These are phyloP conservation scores for Colletotrichum sojae DNA, from an alignment of 2,329 filamentous ascomycete genomes.

Conservation along the genomic window DNA sequence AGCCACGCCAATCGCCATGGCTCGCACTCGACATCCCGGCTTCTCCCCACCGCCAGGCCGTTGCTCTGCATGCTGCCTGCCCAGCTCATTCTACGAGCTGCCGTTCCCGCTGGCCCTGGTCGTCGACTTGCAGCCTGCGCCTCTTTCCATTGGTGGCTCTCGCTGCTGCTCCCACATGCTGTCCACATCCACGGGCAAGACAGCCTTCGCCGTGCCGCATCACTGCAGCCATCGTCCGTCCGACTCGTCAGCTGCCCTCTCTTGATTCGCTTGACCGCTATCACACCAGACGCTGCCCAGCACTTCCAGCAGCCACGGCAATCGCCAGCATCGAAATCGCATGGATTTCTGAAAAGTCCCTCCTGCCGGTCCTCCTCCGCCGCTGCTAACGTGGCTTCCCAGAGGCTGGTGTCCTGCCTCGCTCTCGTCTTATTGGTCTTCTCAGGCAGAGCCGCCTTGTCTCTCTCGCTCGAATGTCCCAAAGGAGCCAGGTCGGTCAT, in stretches of 20 bases:
- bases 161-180: constrained; percentile 10
- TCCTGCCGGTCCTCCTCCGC: constrained; percentile 10
- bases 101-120: constrained; percentile 32
- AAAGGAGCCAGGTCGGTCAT: constrained; percentile 5
- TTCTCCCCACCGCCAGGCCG: constrained; percentile 16
- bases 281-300: constrained; percentile 10
- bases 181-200: constrained; percentile 27
- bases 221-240: constrained; percentile 26
- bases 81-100: constrained; percentile 25
- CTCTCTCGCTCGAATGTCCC: background rate
- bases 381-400: constrained; percentile 9
- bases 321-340: constrained; percentile 17
- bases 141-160: constrained; percentile 28
- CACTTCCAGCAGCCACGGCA: constrained; percentile 18
- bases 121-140: constrained; percentile 15
- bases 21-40: constrained; percentile 11
- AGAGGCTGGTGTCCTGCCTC: background rate
- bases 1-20: background rate
- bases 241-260: constrained; percentile 30
- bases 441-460: constrained; percentile 22
- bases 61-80: constrained; percentile 26
- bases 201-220: constrained; percentile 36
- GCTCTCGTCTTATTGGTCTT: constrained; percentile 21
- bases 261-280: constrained; percentile 14
- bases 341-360: constrained; percentile 21